Evolutionary conservation across 495 filamentous ascomycete genomes (phyloP), one percentile per base, ranked within the genome.

Genomic region (Aspergillus conjunctus): DNA sequence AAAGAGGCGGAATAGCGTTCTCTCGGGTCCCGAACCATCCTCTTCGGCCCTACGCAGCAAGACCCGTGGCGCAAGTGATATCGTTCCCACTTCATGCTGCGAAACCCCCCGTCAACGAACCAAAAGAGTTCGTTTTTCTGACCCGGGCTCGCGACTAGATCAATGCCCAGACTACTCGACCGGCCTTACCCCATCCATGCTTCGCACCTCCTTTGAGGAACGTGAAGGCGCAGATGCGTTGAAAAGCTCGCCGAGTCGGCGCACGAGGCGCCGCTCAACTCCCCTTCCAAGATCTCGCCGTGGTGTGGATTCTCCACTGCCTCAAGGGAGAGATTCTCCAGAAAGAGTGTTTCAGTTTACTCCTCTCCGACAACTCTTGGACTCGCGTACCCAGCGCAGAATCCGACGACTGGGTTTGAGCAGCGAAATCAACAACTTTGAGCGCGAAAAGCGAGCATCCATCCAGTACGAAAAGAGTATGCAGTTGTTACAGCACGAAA

Each of bases 71-170:
- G 31, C 57, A 11, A 54, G 10, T 2, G n/a, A 31, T 22, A 20
- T 5, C 18, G 15, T 8, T 12, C 1, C 22, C 18, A 45, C 54
- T 31, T 20, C 52, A 17, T 14, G 54, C 22, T 62, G 56, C 20
- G 54, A 59, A 22, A 77, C 72, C 37, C 72, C 72, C 10, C 70
- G 67, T 45, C 72, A 66, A 63, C 53, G 77, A 11, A 83, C 81
- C 63, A 90, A 91, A 66, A 81, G 79, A 64, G 87, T 89, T 46
- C 86, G 89, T 30, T 90, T 90, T 71, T 91, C 88, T 0, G 87
- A 91, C 54, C 87, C 87, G 6, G 87, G 86, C 4, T 85, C 84
- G 31, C 69, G 68, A 10, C 59, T 69, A 51, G 73, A 71, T 31
- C 67, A 71, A 21, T 60, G 56, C 17, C 60, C 64, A 7, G 56